Evolutionary conservation across 192 early-diverging fungal species (phyloP).

Genomic region (Linnemannia hyalina): DNA sequence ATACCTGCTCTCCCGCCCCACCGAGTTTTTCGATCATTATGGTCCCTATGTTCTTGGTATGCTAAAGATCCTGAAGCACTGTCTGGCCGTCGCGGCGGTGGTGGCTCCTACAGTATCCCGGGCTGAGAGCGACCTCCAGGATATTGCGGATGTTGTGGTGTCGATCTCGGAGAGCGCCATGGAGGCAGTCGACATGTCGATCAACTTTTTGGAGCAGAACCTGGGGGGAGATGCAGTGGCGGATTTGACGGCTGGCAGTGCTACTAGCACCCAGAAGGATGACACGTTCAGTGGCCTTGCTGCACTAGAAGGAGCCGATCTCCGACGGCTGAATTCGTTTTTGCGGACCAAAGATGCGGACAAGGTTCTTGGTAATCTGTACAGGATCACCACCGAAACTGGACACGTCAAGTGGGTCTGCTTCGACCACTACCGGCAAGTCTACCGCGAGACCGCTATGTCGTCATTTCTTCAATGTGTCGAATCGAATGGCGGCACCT

Average conservation of each 20-base stretch:
- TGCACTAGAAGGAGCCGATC: constrained; percentile 24
- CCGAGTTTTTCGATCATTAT: constrained; percentile 15
- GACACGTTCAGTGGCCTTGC: constrained; percentile 6
- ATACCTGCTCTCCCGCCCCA: constrained; percentile 5
- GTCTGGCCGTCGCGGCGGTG: background rate
- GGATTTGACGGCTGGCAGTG: background rate
- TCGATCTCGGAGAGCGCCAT: background rate
- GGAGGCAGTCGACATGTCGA: constrained; percentile 2
- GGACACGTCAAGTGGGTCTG: constrained; percentile 50
- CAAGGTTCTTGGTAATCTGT: constrained; percentile 31
- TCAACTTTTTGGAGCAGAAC: constrained; percentile 19
- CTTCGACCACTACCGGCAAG: constrained; percentile 22
- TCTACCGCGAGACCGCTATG: constrained; percentile 10
- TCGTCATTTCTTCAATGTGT: constrained; percentile 8
- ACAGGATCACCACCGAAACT: constrained; percentile 15
- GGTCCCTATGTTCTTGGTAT: constrained; percentile 16
- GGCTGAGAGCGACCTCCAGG: background rate
- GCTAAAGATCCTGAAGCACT: constrained; percentile 9
- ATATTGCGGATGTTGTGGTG: background rate
- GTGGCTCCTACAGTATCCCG: background rate
- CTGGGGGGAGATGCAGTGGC: background rate
- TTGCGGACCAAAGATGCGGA: constrained; percentile 18
- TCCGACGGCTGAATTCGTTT: constrained; percentile 14
- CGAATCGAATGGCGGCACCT: background rate
- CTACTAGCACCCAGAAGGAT: too few relatives aligned